A percentile compares a stretch with the other conserved stretches of the same genome.
These are phyloP conservation scores for Roridomyces roridus DNA, from an alignment of 768 basidiomycete genomes.

Conservation along the genomic window DNA sequence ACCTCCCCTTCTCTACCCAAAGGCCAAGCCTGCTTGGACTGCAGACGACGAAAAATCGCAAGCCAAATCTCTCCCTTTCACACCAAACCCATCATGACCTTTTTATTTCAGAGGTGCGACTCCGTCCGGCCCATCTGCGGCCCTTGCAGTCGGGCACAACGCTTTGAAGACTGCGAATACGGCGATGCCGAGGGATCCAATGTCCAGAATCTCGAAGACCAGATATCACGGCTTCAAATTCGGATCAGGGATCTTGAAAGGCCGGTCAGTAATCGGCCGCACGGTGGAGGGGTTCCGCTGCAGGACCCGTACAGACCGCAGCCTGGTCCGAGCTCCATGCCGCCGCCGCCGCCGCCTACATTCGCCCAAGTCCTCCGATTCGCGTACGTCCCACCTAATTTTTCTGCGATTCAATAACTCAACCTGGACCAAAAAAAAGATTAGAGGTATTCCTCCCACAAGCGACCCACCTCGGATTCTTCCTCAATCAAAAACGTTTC, in stretches of 20 bases:
- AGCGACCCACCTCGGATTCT: constrained; percentile 7
- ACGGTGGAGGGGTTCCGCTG: constrained; percentile 28
- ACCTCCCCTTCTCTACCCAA: too few species aligned
- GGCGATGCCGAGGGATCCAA: constrained; percentile 41
- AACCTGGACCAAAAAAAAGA: not conserved
- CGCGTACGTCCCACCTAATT: constrained; percentile 5
- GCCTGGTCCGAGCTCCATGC: not conserved
- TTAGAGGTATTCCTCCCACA: constrained; percentile 4
- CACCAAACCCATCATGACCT: not conserved
- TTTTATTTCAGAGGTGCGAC: constrained; percentile 47
- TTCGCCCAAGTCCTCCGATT: not conserved
- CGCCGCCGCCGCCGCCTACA: not conserved
- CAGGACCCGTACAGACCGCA: constrained; percentile 29
- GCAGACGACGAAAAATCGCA: constrained; percentile 47
- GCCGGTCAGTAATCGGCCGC: not conserved
- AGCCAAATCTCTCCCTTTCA: not conserved
- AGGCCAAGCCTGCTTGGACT: too few species aligned
- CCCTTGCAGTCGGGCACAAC: constrained; percentile 44
- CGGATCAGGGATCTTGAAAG: constrained; percentile 40
- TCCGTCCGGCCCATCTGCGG: constrained; percentile 46
- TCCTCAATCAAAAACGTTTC: constrained; percentile 14
- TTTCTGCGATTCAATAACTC: too few species aligned
- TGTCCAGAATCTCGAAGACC: constrained; percentile 45
- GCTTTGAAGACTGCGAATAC: constrained; percentile 53
- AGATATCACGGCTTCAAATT: constrained; percentile 39